Conservation (phyloP, 164 flowering plant genomes). For the Stephania japonica region DNA sequence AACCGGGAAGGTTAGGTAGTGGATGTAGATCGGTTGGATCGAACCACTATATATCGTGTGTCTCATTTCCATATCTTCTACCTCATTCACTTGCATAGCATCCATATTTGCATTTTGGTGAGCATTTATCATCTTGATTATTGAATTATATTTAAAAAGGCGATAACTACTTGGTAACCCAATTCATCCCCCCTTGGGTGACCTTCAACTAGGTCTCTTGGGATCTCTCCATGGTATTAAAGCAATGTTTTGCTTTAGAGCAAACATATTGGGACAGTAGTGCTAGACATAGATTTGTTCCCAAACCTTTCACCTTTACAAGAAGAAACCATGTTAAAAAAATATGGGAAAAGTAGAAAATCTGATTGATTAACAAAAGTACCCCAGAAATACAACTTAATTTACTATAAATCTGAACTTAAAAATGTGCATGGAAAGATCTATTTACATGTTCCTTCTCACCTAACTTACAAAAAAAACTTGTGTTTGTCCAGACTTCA, state of each 20-base stretch:
- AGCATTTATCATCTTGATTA: too few relatives aligned
- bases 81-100: too few relatives aligned
- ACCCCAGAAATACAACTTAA: not conserved
- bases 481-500: not conserved
- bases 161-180: too few relatives aligned
- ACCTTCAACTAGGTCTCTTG: not conserved
- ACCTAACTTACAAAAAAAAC: not conserved
- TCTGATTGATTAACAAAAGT: not conserved
- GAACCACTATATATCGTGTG: too few relatives aligned
- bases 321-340: not conserved
- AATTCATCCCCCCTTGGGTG: too few relatives aligned
- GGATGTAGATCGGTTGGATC: too few relatives aligned
- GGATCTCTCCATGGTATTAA: not conserved
- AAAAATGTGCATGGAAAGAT: conserved; percentile 9
- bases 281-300: not conserved
- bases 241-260: not conserved
- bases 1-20: too few relatives aligned
- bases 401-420: conserved; percentile 2
- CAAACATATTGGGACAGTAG: not conserved
- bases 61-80: too few relatives aligned
- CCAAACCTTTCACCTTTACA: not conserved
- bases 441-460: not conserved
- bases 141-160: too few relatives aligned
- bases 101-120: too few relatives aligned
- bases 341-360: not conserved